Percentiles rank a stretch among this genome's conserved stretches.
Conservation (phyloP, 768 basidiomycete genomes). For the Lentinula edodes region DNA sequence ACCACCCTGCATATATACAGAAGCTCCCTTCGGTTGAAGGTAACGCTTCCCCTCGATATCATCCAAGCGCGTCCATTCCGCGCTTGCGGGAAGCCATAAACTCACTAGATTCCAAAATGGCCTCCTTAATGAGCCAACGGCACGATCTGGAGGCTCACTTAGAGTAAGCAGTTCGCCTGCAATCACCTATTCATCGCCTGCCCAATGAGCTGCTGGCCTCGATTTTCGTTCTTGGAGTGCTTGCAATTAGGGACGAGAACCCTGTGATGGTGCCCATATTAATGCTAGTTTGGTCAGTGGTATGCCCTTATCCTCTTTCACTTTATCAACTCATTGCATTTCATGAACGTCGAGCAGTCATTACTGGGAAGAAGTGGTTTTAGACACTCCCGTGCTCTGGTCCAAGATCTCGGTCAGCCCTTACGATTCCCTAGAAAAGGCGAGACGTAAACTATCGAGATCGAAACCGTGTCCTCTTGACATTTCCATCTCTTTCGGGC, state of each 20-base stretch:
- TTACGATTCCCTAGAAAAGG: conserved; percentile 67
- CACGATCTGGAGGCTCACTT: conserved; percentile 64
- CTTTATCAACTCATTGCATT: background rate
- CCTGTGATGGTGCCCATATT: conserved; percentile 67
- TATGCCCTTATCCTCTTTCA: conserved; percentile 3
- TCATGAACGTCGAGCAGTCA: conserved; percentile 28
- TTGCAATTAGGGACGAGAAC: conserved; percentile 62
- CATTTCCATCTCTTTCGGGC: conserved; percentile 68
- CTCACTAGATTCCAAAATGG: conserved; percentile 67
- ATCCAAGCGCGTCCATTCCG: conserved; percentile 37
- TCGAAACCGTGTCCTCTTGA: conserved; percentile 76
- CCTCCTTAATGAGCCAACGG: conserved; percentile 58
- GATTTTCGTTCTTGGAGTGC: conserved; percentile 69
- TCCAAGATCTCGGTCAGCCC: conserved; percentile 68
- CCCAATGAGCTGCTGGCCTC: conserved; percentile 75
- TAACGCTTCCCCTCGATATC: conserved; percentile 9
- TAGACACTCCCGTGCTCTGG: conserved; percentile 72
- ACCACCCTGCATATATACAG: conserved; percentile 3
- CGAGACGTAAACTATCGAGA: conserved; percentile 61
- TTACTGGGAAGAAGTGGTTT: conserved; percentile 72
- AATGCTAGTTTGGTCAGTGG: conserved; percentile 70
- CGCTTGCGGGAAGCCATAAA: conserved; percentile 70
- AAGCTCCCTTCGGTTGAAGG: conserved; percentile 11
- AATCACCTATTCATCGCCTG: conserved; percentile 76
- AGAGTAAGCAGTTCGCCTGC: conserved; percentile 69